Evolutionary conservation across 495 filamentous ascomycete species (phyloP), one percentile per base, ranked within the genome.

Genomic region (Chaetomium tenue): DNA sequence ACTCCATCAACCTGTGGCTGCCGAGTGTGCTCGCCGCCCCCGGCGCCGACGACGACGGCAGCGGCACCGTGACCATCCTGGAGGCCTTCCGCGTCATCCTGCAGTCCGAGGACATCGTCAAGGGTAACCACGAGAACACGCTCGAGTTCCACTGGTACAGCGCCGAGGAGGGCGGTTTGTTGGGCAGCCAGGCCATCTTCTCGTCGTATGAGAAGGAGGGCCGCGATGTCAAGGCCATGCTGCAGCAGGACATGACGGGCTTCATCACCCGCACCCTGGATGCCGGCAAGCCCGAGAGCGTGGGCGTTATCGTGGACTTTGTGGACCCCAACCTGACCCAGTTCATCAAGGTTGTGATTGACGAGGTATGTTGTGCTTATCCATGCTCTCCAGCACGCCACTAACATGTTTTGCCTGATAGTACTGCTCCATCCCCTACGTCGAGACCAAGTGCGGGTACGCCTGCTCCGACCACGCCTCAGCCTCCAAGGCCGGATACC

Each of bases 231-330:
- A 94, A 93, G 77, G 94, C 94, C 26, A 98, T 99, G 94, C 82
- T 99, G 51, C 95, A 99, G 80, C 94, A 99, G 75, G 94, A 99
- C 74, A 99, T 98, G 94, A 98, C 94, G 2, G 94, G 94, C 12
- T 97, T 88, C 73, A 83, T 92, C 5, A 87, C 92, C 63, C 88
- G 87, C 47, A 96, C 94, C 0, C 78, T 95, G 18, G 87, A 91
- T 61, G 90, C 91, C 15, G 93, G 93, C 52, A 83, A 89, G 72
- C 81, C 87, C 18, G 95, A 98, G 81, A 87, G 86, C 26, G 89
- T 98, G 4, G 93, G 94, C 28, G 91, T 99, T 44, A 97, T 99
- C 66, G 90, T 89, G 1, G 94, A 99, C 75, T 98, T 81, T 71
- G 95, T 98, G 25, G 88, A 97, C 71, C 79, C 83, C 3, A 85